A percentile compares a stretch with the other conserved stretches of the same genome.
These are phyloP conservation scores for Cryptococcus floricola DNA, from an alignment of 1,284 basidiomycete genomes.

Conservation along the genomic window DNA sequence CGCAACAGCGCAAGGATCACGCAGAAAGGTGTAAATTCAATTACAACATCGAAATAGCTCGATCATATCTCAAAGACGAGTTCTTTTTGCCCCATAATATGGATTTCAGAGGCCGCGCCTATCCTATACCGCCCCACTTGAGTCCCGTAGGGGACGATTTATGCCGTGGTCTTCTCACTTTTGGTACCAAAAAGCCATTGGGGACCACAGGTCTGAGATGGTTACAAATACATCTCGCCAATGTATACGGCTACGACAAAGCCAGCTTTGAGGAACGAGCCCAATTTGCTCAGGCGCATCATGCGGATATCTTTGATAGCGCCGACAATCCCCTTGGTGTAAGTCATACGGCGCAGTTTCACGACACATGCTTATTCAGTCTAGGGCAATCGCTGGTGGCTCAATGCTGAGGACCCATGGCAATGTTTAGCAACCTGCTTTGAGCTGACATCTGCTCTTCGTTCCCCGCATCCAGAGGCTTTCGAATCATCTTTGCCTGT, in stretches of 20 bases:
- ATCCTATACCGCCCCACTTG: conserved; percentile 93
- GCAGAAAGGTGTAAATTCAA: conserved; percentile 89
- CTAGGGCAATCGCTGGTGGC: conserved; percentile 80
- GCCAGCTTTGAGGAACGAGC: conserved; percentile 88
- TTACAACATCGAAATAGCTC: conserved; percentile 96
- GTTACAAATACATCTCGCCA: conserved; percentile 91
- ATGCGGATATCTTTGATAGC: conserved; percentile 77
- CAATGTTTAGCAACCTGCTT: conserved; percentile 91
- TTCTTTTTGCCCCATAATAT: conserved; percentile 97
- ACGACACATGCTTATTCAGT: background rate
- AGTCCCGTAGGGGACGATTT: conserved; percentile 96
- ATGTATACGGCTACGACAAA: conserved; percentile 93
- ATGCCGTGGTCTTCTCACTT: conserved; percentile 81
- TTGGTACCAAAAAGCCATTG: conserved; percentile 75
- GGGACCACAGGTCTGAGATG: conserved; percentile 74
- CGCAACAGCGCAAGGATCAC: conserved; percentile 72
- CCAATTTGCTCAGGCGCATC: conserved; percentile 66
- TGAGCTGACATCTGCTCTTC: conserved; percentile 74
- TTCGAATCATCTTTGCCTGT: conserved; percentile 79
- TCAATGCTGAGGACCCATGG: conserved; percentile 91
- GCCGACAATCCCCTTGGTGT: conserved; percentile 81
- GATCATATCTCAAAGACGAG: conserved; percentile 60
- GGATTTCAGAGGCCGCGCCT: conserved; percentile 96
- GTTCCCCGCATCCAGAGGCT: conserved; percentile 65
- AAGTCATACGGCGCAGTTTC: conserved; percentile 18